Evolutionary conservation across 2,329 filamentous ascomycete species (phyloP).

Genomic region (Fusarium nisikadoi): DNA sequence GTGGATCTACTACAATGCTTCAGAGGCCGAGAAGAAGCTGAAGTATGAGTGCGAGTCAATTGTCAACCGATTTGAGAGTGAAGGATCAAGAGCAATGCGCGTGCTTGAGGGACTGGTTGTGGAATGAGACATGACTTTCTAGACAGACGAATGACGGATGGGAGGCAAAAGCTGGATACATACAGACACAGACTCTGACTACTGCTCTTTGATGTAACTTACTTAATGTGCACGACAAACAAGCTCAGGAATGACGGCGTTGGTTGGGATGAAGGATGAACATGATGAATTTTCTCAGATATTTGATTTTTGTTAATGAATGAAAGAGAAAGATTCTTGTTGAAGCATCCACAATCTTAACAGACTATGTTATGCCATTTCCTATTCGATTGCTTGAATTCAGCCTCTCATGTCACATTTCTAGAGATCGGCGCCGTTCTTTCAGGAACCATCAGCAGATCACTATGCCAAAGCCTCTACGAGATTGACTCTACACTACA

Average conservation of each 20-base stretch:
- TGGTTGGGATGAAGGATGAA: background rate
- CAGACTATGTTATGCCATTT: background rate
- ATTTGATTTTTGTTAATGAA: conserved; percentile 23
- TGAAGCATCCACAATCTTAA: background rate
- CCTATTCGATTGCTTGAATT: conserved; percentile 2
- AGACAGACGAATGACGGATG: conserved; percentile 19
- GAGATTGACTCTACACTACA: conserved; percentile 2
- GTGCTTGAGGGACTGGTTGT: conserved; percentile 78
- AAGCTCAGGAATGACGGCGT: conserved; percentile 38
- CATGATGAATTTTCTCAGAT: conserved; percentile 33
- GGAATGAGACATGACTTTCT: conserved; percentile 50
- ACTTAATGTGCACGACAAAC: conserved; percentile 24
- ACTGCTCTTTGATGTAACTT: conserved; percentile 25
- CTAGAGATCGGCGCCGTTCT: conserved; percentile 4
- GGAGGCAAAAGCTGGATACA: conserved; percentile 25
- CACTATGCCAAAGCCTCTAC: conserved; percentile 2
- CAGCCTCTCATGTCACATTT: conserved; percentile 20
- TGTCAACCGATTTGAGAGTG: conserved; percentile 83
- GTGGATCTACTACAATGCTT: conserved; percentile 87
- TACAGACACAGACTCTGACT: conserved; percentile 11
- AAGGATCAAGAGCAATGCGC: conserved; percentile 82
- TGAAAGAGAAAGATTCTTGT: conserved; percentile 4
- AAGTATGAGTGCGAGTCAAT: conserved; percentile 84
- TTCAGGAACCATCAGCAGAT: conserved; percentile 7
- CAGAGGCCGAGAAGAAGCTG: conserved; percentile 81